These are phyloP conservation scores for Cercospora beticola DNA, from an alignment of 2,329 filamentous ascomycete genomes.

Conservation along the genomic window DNA sequence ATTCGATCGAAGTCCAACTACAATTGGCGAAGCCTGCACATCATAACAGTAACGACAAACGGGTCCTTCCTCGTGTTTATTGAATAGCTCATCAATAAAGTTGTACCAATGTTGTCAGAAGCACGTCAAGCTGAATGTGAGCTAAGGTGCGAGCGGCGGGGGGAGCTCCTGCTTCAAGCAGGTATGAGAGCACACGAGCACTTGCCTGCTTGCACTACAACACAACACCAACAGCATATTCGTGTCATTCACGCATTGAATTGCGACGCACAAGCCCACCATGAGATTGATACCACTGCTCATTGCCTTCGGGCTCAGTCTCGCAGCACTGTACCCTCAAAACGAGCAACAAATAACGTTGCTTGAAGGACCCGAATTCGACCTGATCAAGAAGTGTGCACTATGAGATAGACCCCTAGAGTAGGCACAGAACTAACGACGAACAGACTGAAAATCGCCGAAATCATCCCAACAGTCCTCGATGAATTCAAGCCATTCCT, in stretches of 20 bases:
- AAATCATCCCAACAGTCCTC: constrained; percentile 49
- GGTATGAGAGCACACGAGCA: constrained; percentile 19
- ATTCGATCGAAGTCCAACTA: background rate
- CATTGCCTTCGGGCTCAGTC: background rate
- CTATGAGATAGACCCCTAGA: background rate
- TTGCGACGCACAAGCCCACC: background rate
- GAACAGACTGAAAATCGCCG: constrained; percentile 32
- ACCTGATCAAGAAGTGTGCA: constrained; percentile 26
- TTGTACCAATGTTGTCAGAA: constrained; percentile 11
- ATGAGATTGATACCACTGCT: background rate
- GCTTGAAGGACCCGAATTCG: constrained; percentile 8
- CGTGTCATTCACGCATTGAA: too few relatives aligned
- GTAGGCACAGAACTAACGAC: background rate
- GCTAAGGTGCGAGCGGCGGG: constrained; percentile 30
- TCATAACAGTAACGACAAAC: background rate
- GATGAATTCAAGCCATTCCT: constrained; percentile 59
- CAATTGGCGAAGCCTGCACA: background rate
- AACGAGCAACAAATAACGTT: constrained; percentile 12
- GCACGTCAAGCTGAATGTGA: constrained; percentile 16
- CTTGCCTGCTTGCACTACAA: constrained; percentile 1
- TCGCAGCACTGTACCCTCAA: background rate
- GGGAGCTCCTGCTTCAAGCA: constrained; percentile 1
- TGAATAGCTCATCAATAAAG: background rate
- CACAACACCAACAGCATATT: too few relatives aligned
- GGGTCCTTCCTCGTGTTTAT: background rate